Evolutionary conservation across 371 early-diverging fungal genomes (phyloP).

Genomic region (Entomophthora muscae): DNA sequence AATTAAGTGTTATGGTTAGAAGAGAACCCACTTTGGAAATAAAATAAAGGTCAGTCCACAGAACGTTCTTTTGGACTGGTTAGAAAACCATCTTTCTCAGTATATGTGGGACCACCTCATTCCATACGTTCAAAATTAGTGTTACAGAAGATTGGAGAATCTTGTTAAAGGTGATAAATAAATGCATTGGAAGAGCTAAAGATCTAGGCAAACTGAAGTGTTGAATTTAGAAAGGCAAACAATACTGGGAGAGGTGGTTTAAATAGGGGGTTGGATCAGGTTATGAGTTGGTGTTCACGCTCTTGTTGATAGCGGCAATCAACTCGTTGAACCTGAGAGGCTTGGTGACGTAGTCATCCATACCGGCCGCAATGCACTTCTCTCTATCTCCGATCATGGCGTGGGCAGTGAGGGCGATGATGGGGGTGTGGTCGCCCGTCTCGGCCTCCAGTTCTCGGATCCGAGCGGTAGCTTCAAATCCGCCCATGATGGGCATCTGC

Average conservation of each 20-base stretch:
- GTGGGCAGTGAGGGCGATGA: constrained; percentile 60
- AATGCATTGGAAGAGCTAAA: too few species aligned
- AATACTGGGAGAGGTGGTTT: constrained; percentile 12
- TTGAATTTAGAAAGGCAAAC: constrained; percentile 7
- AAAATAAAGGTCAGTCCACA: too few species aligned
- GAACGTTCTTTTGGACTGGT: too few species aligned
- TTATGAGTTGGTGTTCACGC: constrained; percentile 10
- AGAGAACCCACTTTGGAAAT: too few species aligned
- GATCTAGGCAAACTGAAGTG: too few species aligned
- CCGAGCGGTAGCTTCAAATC: constrained; percentile 51
- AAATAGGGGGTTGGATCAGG: constrained; percentile 9
- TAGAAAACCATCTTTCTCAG: too few species aligned
- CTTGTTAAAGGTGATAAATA: too few species aligned
- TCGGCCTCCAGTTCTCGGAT: constrained; percentile 44
- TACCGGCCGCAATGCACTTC: constrained; percentile 48
- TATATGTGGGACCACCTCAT: too few species aligned
- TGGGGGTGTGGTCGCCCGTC: constrained; percentile 33
- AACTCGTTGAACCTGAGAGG: constrained; percentile 38
- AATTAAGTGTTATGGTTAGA: too few species aligned
- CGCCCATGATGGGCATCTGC: constrained; percentile 62
- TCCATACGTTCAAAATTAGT: too few species aligned
- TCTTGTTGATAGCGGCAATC: constrained; percentile 39
- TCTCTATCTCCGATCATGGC: constrained; percentile 71
- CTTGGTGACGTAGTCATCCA: constrained; percentile 66
- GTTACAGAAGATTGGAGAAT: too few species aligned